Conservation (phyloP, 768 basidiomycete species). For the Candolleomyces eurysporus region DNA sequence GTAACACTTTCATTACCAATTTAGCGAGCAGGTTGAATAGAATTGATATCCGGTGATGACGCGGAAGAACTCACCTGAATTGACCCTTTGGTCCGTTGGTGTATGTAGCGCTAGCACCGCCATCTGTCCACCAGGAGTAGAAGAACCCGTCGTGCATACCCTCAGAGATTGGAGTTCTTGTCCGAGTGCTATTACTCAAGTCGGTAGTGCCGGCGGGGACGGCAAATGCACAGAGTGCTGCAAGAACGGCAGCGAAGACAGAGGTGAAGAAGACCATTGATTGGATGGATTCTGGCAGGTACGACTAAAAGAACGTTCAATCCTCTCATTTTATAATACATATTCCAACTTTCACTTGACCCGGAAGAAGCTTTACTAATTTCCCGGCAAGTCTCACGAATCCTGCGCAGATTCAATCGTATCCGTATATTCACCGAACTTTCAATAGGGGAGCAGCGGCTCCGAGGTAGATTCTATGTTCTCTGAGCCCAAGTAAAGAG, state of each 20-base stretch:
- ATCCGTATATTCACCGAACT: neutral
- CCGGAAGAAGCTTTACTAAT: neutral
- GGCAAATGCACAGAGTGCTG: conserved; percentile 17
- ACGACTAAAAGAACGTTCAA: no score
- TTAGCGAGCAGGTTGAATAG: no score
- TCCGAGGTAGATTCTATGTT: no score
- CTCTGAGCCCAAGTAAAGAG: no score
- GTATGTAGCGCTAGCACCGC: conserved; percentile 23
- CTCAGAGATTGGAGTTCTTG: conserved; percentile 22
- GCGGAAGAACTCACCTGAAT: conserved; percentile 20
- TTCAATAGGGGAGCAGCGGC: no score
- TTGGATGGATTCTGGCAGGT: neutral
- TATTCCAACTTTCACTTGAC: neutral
- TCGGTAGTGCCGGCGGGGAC: conserved; percentile 14
- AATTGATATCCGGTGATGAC: no score
- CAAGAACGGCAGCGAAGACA: neutral
- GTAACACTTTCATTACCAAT: no score
- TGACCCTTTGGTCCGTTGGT: conserved; percentile 32
- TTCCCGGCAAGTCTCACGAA: conserved; percentile 3
- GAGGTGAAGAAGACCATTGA: neutral
- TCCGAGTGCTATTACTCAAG: neutral
- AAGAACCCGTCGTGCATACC: conserved; percentile 33
- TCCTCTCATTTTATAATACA: neutral
- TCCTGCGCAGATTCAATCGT: neutral
- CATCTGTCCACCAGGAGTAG: conserved; percentile 38